Evolutionary conservation across 306 rosid genomes (phyloP), one percentile per base, ranked within the genome.

Genomic region (Hippophae tibetana): DNA sequence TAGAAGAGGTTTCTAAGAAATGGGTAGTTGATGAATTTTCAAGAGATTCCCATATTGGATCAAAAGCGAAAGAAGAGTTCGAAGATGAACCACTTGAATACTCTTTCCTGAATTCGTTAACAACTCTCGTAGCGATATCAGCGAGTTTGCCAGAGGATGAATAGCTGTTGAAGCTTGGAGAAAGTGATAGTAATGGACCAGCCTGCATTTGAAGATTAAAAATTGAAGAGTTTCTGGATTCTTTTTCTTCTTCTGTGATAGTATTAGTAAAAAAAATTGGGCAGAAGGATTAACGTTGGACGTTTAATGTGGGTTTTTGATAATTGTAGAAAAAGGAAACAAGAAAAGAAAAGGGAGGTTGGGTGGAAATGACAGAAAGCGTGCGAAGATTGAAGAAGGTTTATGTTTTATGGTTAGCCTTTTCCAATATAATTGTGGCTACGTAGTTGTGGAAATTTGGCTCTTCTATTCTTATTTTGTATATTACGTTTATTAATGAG

Each of bases 111-210:
- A 80, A 48, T 69, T 89, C 84, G 8, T 51, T 63, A 42, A 83
- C 84, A 13, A 83, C 96, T 51, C 87, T 69, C 9, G 95, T 80
- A n/a, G 96, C 95, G 42, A 85, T 83, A 41, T 85, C 87, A 25
- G 87, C 70, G 1, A 85, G 63, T n/a, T 74, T 61, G 5, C 77
- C 79, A 1, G 94, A 65, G 38, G 73, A 81, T 27, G 94, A 81
- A 67, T 82, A 81, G 50, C 74, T 67, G 73, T 76, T 79, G 79
- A 90, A 85, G 68, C 92, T 90, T 1, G 96, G 98, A 51, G 87
- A 81, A 1, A 77, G 65, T 5, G 84, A 74, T 5, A 62, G n/a
- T 18, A 69, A 41, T 3, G 83, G 71, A 62, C 69, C 55, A 5
- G 70, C 64, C 52, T 72, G 74, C 90, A 77, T 76, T 60, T 43